Percentiles rank a stretch among this genome's conserved stretches.
Conservation (phyloP, 2,329 filamentous ascomycete species). For the Pseudogymnoascus sp. region DNA sequence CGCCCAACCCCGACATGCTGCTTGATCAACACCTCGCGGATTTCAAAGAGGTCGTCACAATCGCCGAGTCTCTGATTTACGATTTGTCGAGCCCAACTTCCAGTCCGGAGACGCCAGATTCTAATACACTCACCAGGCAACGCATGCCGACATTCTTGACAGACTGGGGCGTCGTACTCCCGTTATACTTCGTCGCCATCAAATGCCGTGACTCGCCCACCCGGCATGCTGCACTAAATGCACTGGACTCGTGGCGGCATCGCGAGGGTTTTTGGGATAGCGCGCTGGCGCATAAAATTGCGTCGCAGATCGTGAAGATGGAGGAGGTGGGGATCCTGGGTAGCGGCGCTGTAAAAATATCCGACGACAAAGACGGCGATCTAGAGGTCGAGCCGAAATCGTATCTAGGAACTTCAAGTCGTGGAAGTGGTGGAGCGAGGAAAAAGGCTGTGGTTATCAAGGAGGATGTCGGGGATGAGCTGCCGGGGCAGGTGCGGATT, state of each 20-base stretch:
- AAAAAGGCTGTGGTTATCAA: not conserved
- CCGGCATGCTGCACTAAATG: not conserved
- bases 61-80: not conserved
- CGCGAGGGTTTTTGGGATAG: slow-evolving; percentile 10
- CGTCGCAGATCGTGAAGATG: not conserved
- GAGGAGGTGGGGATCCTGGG: not conserved
- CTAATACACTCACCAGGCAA: not conserved
- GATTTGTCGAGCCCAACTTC: not conserved
- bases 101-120: not conserved
- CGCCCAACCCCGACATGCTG: not conserved
- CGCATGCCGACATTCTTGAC: slow-evolving; percentile 9
- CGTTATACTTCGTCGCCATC: slow-evolving; percentile 6
- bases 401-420: not conserved
- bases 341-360: not conserved
- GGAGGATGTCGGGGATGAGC: not conserved
- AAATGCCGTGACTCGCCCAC: slow-evolving; percentile 1
- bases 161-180: not conserved
- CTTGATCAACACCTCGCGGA: not conserved
- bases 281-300: not conserved
- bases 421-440: not conserved
- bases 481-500: not conserved
- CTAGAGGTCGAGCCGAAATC: not conserved
- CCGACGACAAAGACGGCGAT: not conserved
- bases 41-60: not conserved
- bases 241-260: not conserved